These are phyloP conservation scores for Epichloe hybrida DNA, from an alignment of 2,329 filamentous ascomycete genomes.

Conservation along the genomic window DNA sequence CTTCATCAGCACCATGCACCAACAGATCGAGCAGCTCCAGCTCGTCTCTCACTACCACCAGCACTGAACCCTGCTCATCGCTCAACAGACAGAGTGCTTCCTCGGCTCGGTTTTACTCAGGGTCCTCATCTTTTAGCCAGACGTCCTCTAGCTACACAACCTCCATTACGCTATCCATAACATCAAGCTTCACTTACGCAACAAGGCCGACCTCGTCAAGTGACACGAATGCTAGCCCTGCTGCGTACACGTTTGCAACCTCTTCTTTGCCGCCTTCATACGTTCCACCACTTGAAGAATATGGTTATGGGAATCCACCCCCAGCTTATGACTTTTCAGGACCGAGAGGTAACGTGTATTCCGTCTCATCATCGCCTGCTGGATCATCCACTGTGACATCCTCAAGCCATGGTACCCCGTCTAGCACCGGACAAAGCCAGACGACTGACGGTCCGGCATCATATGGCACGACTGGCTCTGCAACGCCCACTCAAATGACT, in stretches of 20 bases:
- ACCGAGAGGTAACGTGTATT: neutral
- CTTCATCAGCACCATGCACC: neutral
- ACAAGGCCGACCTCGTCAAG: neutral
- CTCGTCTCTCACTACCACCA: neutral
- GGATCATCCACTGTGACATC: neutral
- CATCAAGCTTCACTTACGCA: neutral
- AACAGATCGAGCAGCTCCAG: neutral
- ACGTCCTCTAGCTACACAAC: neutral
- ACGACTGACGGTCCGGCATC: neutral
- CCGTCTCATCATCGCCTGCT: neutral
- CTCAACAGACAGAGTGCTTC: neutral
- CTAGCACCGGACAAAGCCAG: neutral
- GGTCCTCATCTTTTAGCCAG: neutral
- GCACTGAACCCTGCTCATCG: neutral
- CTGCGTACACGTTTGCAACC: slow-evolving; percentile 1
- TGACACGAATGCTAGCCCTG: neutral
- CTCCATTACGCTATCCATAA: neutral
- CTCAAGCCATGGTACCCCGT: neutral
- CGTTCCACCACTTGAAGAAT: slow-evolving; percentile 5
- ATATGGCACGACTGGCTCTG: neutral
- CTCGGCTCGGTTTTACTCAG: neutral
- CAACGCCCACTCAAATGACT: neutral
- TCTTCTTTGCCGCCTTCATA: slow-evolving; percentile 5
- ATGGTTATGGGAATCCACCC: slow-evolving; percentile 4
- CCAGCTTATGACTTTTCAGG: slow-evolving; percentile 1